A percentile compares a stretch with the other conserved stretches of the same genome.
These are phyloP conservation scores for Carex littledalei DNA, from an alignment of 176 grass and related monocot genomes.

Conservation along the genomic window DNA sequence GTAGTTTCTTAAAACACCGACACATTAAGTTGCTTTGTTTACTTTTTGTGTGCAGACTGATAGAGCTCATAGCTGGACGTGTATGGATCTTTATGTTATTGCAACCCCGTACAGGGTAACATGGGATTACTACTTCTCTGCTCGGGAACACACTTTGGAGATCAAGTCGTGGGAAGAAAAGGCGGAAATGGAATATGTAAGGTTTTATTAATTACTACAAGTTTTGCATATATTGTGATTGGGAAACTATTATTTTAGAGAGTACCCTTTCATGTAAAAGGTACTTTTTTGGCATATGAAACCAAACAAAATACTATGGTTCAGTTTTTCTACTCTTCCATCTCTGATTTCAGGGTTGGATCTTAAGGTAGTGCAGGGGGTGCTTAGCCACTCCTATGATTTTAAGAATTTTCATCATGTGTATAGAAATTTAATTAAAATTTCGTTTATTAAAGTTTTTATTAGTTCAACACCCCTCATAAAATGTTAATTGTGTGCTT, in stretches of 20 bases:
- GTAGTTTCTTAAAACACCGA: neutral
- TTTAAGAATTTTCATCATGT: too few species aligned
- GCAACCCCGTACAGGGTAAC: constrained; percentile 86
- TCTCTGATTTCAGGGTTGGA: neutral
- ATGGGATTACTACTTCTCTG: constrained; percentile 83
- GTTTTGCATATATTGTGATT: constrained; percentile 2
- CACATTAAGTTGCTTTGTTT: neutral
- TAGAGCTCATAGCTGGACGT: constrained; percentile 81
- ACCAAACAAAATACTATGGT: neutral
- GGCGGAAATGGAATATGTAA: constrained; percentile 81
- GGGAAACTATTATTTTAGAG: neutral
- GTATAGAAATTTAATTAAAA: too few species aligned
- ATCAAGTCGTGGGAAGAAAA: constrained; percentile 87
- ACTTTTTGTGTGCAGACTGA: constrained; percentile 41
- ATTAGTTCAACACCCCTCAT: too few species aligned
- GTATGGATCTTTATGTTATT: constrained; percentile 96
- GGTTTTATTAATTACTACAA: constrained; percentile 20
- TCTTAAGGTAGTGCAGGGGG: too few species aligned
- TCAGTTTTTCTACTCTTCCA: neutral
- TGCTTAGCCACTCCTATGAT: too few species aligned
- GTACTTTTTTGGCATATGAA: neutral
- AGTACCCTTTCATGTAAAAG: neutral
- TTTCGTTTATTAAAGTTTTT: too few species aligned
- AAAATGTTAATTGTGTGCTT: too few species aligned
- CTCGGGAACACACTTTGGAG: constrained; percentile 59